Base-by-base conservation (phyloP, 306 rosid genomes). In the Cucumis hystrix region DNA sequence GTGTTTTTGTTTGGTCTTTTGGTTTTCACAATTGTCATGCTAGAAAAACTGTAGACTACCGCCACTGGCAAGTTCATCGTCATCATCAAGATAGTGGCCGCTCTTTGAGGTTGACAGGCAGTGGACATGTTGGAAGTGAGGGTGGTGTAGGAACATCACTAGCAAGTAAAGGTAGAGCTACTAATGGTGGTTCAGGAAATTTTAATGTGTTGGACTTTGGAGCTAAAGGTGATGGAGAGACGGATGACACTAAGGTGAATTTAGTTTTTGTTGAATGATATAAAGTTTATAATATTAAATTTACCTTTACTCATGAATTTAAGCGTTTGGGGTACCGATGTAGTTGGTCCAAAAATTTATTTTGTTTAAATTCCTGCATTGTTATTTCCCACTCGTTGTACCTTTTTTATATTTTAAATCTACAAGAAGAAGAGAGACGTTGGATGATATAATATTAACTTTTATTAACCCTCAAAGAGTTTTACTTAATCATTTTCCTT, bases 241-340 rank as follows among this genome's bases (percentile, higher is more conserved):
- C 87, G 21, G 99, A 92, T 77, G 99, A 95, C 80, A 95, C 99
- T 2, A 87, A 89, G 99, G 99, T 95, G 67, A 75, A 11, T 33
- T 56, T 55, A 35, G 64, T 7, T 33, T 33, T 33, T 33, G 5
- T 33, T 33, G 37, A 33, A 33, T 33, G 37, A 3, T 33, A 33
- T 33, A 33, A 33, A 33, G n/a, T n/a, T 33, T 33, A 33, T 33
- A 33, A 33, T 33, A 33, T 33, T 33, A 28, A 28, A 28, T 28
- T 28, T 28, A 28, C 30, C 5, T 33, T 33, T 4, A 33, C 5
- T 4, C 5, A 33, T 2, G 5, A 33, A 5, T 5, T 33, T 33
- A 33, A 33, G 5, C 35, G 1, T 33, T 33, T 33, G 4, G 35
- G 35, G 1, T 33, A 33, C 3, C 3, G 4, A 4, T 1, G 35